phyloP scores from a whole-genome alignment of 2,329 filamentous ascomycete genomes.

The Arthrobotrys entomopaga region DNA sequence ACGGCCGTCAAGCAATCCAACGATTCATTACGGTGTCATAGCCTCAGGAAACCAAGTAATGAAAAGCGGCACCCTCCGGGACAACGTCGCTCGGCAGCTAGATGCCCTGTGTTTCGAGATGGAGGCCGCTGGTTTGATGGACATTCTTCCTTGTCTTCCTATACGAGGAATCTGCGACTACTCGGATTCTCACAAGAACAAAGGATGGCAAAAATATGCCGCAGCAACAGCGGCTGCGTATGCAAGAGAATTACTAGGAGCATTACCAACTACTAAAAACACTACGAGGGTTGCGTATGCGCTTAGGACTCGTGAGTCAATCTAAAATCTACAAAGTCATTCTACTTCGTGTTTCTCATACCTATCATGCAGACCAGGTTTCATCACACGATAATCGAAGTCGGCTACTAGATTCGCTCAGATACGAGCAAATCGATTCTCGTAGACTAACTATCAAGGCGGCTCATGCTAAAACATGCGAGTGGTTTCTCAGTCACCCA shows the following conservation, averaged over 20 bases:
- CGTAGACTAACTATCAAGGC: conserved; percentile 62
- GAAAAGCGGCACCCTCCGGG: conserved; percentile 27
- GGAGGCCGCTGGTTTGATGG: conserved; percentile 45
- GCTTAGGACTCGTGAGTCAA: background rate
- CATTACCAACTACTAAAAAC: conserved; percentile 9
- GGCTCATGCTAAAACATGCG: conserved; percentile 62
- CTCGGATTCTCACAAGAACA: conserved; percentile 50
- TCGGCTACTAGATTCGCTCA: conserved; percentile 60
- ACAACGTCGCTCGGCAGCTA: conserved; percentile 34
- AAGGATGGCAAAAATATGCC: conserved; percentile 43
- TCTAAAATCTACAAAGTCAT: too few relatives aligned
- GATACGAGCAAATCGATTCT: conserved; percentile 63
- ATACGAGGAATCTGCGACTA: conserved; percentile 48
- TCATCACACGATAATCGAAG: conserved; percentile 1
- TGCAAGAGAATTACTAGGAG: conserved; percentile 33
- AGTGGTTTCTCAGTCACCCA: conserved; percentile 62
- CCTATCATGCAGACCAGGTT: background rate
- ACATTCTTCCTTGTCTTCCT: conserved; percentile 41
- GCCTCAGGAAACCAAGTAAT: conserved; percentile 45
- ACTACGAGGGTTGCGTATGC: background rate
- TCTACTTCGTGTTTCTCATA: too few relatives aligned
- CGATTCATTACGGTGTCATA: conserved; percentile 39
- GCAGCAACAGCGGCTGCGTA: conserved; percentile 35
- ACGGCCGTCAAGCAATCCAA: conserved; percentile 1
- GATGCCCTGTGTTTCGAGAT: conserved; percentile 49